Evolutionary conservation across 192 early-diverging fungal species (phyloP).

Genomic region (Gaertneriomyces semiglobifer): DNA sequence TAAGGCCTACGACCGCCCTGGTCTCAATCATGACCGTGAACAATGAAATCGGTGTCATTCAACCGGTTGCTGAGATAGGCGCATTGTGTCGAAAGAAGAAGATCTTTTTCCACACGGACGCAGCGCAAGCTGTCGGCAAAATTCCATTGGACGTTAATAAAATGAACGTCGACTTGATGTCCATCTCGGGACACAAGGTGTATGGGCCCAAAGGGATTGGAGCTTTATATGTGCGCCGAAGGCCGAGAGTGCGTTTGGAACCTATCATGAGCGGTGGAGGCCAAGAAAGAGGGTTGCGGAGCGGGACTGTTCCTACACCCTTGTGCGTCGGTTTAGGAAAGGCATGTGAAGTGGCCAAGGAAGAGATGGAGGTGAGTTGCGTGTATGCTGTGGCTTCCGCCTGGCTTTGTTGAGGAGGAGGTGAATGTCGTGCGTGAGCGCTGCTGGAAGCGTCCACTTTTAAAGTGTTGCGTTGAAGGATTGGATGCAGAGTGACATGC

Average conservation of each 20-base stretch:
- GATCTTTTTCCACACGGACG: constrained; percentile 96
- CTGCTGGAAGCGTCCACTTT: background rate
- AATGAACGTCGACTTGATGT: constrained; percentile 94
- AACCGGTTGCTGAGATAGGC: constrained; percentile 89
- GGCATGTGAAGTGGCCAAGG: constrained; percentile 72
- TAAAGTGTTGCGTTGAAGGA: background rate
- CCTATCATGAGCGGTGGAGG: constrained; percentile 91
- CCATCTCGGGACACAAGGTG: constrained; percentile 94
- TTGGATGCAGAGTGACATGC: constrained; percentile 14
- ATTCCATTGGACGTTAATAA: constrained; percentile 87
- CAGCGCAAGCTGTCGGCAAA: constrained; percentile 94
- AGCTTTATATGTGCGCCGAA: constrained; percentile 85
- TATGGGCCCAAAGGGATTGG: constrained; percentile 98
- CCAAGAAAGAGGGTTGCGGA: constrained; percentile 90
- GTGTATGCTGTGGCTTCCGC: background rate
- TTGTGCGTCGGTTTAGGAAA: constrained; percentile 87
- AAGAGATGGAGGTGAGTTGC: constrained; percentile 74
- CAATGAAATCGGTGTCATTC: constrained; percentile 97
- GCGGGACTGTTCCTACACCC: constrained; percentile 90
- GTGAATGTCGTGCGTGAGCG: background rate
- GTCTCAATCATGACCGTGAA: constrained; percentile 97
- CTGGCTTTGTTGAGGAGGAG: background rate
- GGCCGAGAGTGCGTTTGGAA: constrained; percentile 89
- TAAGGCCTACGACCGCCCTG: constrained; percentile 84
- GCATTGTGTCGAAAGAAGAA: constrained; percentile 78